Evolutionary conservation across 1,139 yeast species (phyloP).

Genomic region (Scheffersomyces illinoinensis): DNA sequence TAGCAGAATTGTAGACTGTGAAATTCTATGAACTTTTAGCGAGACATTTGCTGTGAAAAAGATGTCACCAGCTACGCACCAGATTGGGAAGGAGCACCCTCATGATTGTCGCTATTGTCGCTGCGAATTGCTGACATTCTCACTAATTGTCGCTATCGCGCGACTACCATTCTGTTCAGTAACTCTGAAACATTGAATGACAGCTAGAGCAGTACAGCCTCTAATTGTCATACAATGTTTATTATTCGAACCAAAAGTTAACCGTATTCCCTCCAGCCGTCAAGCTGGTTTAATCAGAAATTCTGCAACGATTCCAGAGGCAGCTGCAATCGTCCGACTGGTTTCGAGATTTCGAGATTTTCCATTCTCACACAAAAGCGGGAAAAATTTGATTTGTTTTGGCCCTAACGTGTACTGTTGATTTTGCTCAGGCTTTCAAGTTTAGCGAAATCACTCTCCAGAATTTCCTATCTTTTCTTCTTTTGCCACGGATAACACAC

Average conservation of each 20-base stretch:
- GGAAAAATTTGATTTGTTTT: background rate
- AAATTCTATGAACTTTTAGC: background rate
- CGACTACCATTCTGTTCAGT: background rate
- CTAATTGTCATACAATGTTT: background rate
- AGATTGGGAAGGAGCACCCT: background rate
- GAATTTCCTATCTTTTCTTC: background rate
- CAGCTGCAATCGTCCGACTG: background rate
- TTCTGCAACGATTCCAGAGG: background rate
- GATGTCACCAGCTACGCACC: background rate
- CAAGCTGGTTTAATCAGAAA: background rate
- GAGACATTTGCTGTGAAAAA: background rate
- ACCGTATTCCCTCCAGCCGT: background rate
- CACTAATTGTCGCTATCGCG: background rate
- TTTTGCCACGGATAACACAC: background rate
- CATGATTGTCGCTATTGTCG: background rate
- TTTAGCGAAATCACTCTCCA: background rate
- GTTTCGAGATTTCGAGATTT: background rate
- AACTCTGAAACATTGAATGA: background rate
- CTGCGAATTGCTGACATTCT: background rate
- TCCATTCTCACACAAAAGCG: background rate
- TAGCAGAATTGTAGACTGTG: background rate
- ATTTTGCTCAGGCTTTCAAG: background rate
- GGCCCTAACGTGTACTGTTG: background rate
- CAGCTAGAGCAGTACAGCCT: background rate
- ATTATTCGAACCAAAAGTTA: background rate